Base-by-base conservation (phyloP, 768 basidiomycete genomes). In the Amyloporia xantha region DNA sequence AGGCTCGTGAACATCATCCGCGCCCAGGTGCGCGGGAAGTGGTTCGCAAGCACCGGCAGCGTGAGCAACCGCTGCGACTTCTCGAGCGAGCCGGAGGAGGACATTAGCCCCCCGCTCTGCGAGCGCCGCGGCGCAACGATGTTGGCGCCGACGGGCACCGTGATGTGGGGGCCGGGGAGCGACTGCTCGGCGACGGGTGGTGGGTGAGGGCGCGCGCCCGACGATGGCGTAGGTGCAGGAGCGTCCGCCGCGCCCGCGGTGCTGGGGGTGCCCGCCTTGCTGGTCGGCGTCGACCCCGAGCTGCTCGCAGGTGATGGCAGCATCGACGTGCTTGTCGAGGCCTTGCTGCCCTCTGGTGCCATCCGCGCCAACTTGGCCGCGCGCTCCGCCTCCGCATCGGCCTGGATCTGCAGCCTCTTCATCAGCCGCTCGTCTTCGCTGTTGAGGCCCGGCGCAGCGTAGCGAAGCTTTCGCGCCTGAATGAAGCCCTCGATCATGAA, bases 401-500 rank as follows among this genome's bases (percentile, higher is more conserved):
- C 47, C 41, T 40, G 44, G 23, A 44, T 47, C 6, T 46, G 45
- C 21, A 52, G 51, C 30, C 49, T 49, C 27, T 40, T 41, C 10
- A 38, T 35, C 39, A 50, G 53, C 40, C 23, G 38, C 44, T 41
- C 47, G 50, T 57, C 58, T 49, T 38, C 54, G 47, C 21, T 41
- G 47, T 63, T 59, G 50, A 58, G 61, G 19, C 41, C 46, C 54
- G 59, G 63, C 30, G 69, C 67, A 36, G 61, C 55, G 59, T 75
- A 76, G 44, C 63, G 65, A 50, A 74, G 62, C 59, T 74, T 77
- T 7, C 30, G 30, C 30, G 69, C 68, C 44, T 79, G 73, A 55
- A 90, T 84, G 65, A 79, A 89, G 4, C 75, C 82, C 65, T 90
- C 83, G 64, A 89, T 79, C 85, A 90, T 83, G 64, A 66, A 82